Base-by-base conservation (phyloP, 257 asterid species). In the Sherardia arvensis region DNA sequence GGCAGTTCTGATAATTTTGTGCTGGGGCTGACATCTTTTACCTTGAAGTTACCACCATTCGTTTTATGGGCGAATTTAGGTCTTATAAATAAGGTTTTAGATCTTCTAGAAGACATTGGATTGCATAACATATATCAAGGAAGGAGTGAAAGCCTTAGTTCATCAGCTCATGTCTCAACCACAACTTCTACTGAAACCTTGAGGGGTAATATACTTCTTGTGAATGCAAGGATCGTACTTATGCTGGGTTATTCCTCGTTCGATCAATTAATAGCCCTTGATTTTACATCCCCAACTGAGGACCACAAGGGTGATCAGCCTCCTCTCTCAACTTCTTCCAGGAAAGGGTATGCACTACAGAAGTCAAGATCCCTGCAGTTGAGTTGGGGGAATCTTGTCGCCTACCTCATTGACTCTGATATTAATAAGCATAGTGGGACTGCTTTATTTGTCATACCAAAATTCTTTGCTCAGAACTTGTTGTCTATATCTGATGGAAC, bases 21-120 rank as follows among this genome's bases (percentile, higher is more conserved):
- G 62, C 69, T 56, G 80, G 87, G 90, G 48, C 86, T 84, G 62
- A 73, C 80, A 55, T 87, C 84, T 68, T 79, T 90, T 77, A 80
- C 92, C 58, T 70, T 93, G 60, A 82, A 78, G 79, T 73, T 90
- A 65, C 94, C 97, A 43, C 87, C 82, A 66, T 80, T 83, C 70
- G 76, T 87, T 76, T 84, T 81, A 70, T 90, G 96, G 96, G 80
- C 82, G 62, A 77, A 87, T 79, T 73, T 87, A 70, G 84, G 78
- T 74, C 80, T 84, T 67, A 14, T 87, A 38, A 66, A 60, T 57
- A 57, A 32, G 79, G 53, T 77, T 33, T 53, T 71, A 33, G 80
- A 79, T 23, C 77, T 87, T 79, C 54, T 87, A 71, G 75, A 79
- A 60, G 82, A 81, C 73, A 75, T 84, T 75, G 74, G 71, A 63